Evolutionary conservation across 441 rosid species (phyloP).

Genomic region (Gossypium schwendimanii): DNA sequence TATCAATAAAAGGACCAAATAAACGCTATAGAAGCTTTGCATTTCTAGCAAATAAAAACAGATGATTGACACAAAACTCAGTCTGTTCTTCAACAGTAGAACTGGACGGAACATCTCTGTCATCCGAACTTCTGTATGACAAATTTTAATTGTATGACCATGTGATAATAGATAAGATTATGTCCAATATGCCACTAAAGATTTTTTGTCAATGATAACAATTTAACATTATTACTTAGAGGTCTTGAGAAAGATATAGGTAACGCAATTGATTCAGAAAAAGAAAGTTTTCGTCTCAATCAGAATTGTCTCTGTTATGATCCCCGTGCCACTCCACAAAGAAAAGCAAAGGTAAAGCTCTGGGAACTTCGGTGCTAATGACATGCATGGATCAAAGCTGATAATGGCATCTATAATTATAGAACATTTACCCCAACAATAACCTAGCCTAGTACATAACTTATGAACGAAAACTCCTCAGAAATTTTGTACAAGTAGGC

Average conservation of each 20-base stretch:
- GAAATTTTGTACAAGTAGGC: background rate
- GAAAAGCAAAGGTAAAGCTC: background rate
- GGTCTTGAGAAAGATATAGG: background rate
- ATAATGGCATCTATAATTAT: background rate
- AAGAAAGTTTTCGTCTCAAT: background rate
- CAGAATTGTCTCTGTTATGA: background rate
- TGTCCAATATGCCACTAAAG: background rate
- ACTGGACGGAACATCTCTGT: background rate
- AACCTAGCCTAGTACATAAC: background rate
- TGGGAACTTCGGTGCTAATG: background rate
- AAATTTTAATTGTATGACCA: background rate
- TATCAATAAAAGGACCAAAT: background rate
- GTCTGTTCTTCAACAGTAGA: background rate
- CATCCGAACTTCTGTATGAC: background rate
- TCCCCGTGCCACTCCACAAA: background rate
- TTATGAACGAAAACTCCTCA: background rate
- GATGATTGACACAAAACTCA: background rate
- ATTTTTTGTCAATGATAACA: background rate
- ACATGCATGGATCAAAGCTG: background rate
- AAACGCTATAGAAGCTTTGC: background rate
- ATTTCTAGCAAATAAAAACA: background rate
- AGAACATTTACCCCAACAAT: background rate
- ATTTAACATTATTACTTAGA: background rate
- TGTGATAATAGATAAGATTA: background rate
- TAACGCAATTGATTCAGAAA: background rate